Base-by-base conservation (phyloP, 2,329 filamentous ascomycete genomes). In the Ustilaginoidea virens region DNA sequence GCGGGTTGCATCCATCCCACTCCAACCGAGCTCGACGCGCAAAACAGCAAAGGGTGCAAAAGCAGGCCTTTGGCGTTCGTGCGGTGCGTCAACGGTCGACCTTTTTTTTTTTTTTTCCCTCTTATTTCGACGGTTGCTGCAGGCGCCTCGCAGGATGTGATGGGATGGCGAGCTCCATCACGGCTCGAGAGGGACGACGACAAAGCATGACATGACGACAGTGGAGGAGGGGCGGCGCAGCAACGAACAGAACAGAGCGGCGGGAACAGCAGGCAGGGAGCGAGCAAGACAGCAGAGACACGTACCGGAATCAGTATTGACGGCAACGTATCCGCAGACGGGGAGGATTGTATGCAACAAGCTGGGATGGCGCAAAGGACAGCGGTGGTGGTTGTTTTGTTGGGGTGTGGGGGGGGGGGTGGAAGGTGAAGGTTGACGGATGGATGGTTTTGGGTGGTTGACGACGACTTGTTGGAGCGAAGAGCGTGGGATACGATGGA, bases 181-280 rank as follows among this genome's bases (percentile, higher is more conserved):
- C n/a, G 22, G n/a, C n/a, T n/a, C n/a, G n/a, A n/a, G n/a, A n/a
- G n/a, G 17, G 23, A 15, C 5, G 18, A 22, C 10, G 25, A 13
- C 23, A 26, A 27, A 28, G 23, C 24, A 27, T 22, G 43, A 43
- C 51, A 56, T 56, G 53, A 55, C 52, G 53, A 56, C 48, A 54
- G 52, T 47, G 48, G 47, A 45, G 42, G 40, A 41, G 40, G 43
- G 37, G 42, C 40, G 42, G 44, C 43, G 46, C 36, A n/a, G n/a
- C n/a, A n/a, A n/a, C n/a, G 25, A 23, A 20, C 20, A 10, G 24
- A 26, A 20, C 12, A 24, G 32, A 34, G 28, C 28, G 30, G 23
- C 30, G 26, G 25, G 34, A 31, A 32, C 28, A 34, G 31, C 30
- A 32, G 36, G 25, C 28, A 30, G 33, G 27, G 25, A 24, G 27